Base-by-base conservation (phyloP, 1,284 basidiomycete species). In the Polyporus tsugae region DNA sequence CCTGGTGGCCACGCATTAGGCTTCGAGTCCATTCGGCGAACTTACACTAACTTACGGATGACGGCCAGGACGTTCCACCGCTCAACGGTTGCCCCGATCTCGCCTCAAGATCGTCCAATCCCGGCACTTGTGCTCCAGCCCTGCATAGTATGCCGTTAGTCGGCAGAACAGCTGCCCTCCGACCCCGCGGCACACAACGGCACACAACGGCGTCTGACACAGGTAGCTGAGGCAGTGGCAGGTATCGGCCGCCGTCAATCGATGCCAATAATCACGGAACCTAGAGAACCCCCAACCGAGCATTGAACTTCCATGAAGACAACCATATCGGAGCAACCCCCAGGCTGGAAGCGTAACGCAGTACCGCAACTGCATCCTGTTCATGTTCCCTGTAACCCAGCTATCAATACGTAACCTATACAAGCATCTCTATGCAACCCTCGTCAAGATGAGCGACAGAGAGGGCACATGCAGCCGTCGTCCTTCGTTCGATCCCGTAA, bases 401-500 rank as follows among this genome's bases (percentile, higher is more conserved):
- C 22, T 11, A 11, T 49, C 46, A 49, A 49, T 11, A 49, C 46
- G 11, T 4, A 6, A 25, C 9, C n/a, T 3, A 49, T 3, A 22
- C 46, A 29, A 29, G 29, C 29, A 49, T 10, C 10, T 15, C 53
- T 55, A 35, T 15, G 0, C 33, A 15, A 22, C 35, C 44, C 64
- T 33, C 38, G 38, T 22, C 67, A 71, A 35, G 9, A 49, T 61
- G 15, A 71, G 6, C 2, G 41, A 58, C 2, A 70, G 41, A 2
- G 71, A 68, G 0, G 64, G 71, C 1, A 70, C 60, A 57, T 72
- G 66, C 38, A 72, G 29, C 2, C 58, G 41, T 13, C 71, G 46
- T 6, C 41, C 57, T 0, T 63, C 59, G 2, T 44, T 46, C 1
- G 52, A 36, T 1, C 72, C 72, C 13, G 71, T 60, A 52, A 74